These are phyloP conservation scores for Lipomyces yamanashiensis DNA, from an alignment of 805 yeast genomes.

Conservation along the genomic window DNA sequence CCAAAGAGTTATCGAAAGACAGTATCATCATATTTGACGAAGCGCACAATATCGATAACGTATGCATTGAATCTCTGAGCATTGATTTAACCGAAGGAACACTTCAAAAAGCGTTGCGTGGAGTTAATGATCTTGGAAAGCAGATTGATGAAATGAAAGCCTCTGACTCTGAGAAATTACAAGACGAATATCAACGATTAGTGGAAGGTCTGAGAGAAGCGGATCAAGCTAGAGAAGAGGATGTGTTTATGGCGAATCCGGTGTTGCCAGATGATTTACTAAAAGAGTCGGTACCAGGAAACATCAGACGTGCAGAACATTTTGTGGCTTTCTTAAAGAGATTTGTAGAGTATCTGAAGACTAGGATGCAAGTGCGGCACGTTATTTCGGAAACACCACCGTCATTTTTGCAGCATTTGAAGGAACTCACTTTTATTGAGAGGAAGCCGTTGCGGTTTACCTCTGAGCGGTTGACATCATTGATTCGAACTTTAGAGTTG, in stretches of 20 bases:
- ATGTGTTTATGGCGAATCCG: constrained; percentile 82
- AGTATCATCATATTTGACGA: constrained; percentile 95
- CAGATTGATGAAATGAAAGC: constrained; percentile 85
- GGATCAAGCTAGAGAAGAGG: constrained; percentile 66
- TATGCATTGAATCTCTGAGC: constrained; percentile 93
- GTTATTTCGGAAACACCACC: constrained; percentile 98
- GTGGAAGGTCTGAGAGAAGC: constrained; percentile 88
- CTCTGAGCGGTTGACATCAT: constrained; percentile 83
- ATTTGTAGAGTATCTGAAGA: constrained; percentile 86
- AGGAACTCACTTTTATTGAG: constrained; percentile 91
- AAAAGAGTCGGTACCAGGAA: constrained; percentile 95
- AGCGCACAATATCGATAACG: constrained; percentile 96
- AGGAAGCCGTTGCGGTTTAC: constrained; percentile 85
- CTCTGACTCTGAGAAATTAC: constrained; percentile 80
- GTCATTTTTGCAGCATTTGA: constrained; percentile 88
- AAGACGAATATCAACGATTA: constrained; percentile 86
- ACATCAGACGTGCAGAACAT: constrained; percentile 95
- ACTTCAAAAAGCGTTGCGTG: constrained; percentile 81
- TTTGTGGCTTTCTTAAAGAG: constrained; percentile 90
- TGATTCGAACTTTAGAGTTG: constrained; percentile 88
- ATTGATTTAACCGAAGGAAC: constrained; percentile 91
- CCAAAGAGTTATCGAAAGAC: constrained; percentile 88
- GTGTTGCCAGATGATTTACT: constrained; percentile 82
- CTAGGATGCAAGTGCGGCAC: constrained; percentile 96
- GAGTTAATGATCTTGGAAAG: constrained; percentile 76